Evolutionary conservation across 2,329 filamentous ascomycete genomes (phyloP).

Genomic region (Phoma sp.): DNA sequence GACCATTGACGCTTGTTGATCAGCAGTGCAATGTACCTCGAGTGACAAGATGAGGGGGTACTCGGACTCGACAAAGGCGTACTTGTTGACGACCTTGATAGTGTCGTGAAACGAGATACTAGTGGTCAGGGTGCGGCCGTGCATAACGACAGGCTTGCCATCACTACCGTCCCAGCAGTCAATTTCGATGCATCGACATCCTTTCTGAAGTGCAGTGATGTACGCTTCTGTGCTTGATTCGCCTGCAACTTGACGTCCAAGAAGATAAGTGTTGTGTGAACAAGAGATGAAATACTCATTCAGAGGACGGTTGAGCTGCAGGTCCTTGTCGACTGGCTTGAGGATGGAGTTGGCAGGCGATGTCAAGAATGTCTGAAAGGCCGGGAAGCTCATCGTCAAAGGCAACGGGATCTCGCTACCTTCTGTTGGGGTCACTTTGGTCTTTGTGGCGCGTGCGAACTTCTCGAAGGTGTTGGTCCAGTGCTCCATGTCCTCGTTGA

Average conservation of each 20-base stretch:
- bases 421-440: conserved; percentile 51
- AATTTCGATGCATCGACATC: conserved; percentile 94
- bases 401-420: conserved; percentile 50
- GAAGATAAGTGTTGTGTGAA: conserved; percentile 96
- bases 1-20: conserved; percentile 88
- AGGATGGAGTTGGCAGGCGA: conserved; percentile 69
- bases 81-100: conserved; percentile 91
- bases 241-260: conserved; percentile 87
- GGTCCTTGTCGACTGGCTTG: conserved; percentile 64
- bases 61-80: conserved; percentile 85
- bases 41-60: conserved; percentile 94
- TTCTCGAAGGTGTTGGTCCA: conserved; percentile 79
- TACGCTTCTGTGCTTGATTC: conserved; percentile 95
- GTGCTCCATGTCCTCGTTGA: conserved; percentile 66
- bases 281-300: conserved; percentile 99
- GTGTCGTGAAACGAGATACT: conserved; percentile 90
- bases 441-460: conserved; percentile 57
- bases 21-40: conserved; percentile 87
- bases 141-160: conserved; percentile 86
- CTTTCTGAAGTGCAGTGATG: conserved; percentile 83
- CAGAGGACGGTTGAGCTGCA: conserved; percentile 78
- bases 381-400: conserved; percentile 75
- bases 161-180: conserved; percentile 97
- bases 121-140: conserved; percentile 87
- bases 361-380: conserved; percentile 67